Conservation (phyloP, 169 alveolate species). For the Plasmodium malariae region DNA sequence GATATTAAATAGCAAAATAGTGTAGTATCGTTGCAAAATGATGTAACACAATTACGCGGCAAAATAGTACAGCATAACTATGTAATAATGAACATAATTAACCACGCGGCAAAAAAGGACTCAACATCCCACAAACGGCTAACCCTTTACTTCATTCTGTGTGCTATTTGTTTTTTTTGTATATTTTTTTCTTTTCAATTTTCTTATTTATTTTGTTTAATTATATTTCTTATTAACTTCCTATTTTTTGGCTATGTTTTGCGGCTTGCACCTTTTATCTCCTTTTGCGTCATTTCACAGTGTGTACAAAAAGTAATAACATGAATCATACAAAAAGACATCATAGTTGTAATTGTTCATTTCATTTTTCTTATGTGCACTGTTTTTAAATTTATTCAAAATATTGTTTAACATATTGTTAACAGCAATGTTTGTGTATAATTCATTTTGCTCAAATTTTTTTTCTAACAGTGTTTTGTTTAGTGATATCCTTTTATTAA, state of each 20-base stretch:
- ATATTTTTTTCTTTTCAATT: no score
- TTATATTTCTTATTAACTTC: no score
- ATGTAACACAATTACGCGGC: background rate
- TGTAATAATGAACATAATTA: no score
- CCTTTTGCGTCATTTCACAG: background rate
- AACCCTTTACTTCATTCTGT: no score
- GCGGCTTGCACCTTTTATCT: background rate
- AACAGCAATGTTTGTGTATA: slow-evolving; percentile 54
- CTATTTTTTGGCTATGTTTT: background rate
- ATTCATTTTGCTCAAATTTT: slow-evolving; percentile 18
- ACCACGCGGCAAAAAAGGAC: no score
- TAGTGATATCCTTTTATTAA: slow-evolving; percentile 42
- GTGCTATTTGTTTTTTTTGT: no score
- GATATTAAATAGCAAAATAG: no score
- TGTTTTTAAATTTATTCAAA: slow-evolving; percentile 28
- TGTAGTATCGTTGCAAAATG: no score
- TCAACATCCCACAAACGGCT: no score
- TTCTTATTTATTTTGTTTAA: no score
- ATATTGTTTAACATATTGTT: slow-evolving; percentile 42
- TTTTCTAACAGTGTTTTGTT: slow-evolving; percentile 27
- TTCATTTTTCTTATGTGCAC: background rate
- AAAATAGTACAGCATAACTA: background rate
- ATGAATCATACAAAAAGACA: slow-evolving; percentile 38
- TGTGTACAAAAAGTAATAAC: slow-evolving; percentile 52
- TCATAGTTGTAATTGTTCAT: background rate